Base-by-base conservation (phyloP, 2,329 filamentous ascomycete genomes). In the Simplicillium sp. region DNA sequence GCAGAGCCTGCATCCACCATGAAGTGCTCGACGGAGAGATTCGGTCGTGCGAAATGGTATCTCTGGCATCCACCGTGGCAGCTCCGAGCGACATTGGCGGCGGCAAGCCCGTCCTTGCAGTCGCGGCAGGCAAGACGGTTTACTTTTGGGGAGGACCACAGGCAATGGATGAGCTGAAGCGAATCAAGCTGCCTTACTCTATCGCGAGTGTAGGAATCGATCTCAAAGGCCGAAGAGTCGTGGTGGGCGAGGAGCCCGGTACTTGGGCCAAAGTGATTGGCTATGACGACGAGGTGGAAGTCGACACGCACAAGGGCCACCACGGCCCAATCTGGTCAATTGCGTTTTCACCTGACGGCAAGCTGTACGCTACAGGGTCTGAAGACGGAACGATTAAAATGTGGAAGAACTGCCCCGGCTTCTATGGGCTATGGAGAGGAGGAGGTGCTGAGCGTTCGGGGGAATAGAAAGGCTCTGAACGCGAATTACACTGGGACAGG, bases 381-480 rank as follows among this genome's bases (percentile, higher is more conserved):
- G 92, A 98, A 59, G 92, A 98, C 54, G 92, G 92, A 33, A 98
- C 92, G 0, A 94, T 98, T 61, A 98, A 98, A 66, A 71, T 98
- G 69, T 82, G 78, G 78, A 82, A 82, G 65, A 82, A 82, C 48
- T 82, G 77, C 44, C 74, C 79, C 6, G 78, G 77, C 1, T 73
- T 70, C 44, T 82, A 80, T 43, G 78, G 78, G 2, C 67, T 82
- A 31, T 82, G 78, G 78, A 68, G 71, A 32, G 73, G 73, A 38
- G 67, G 66, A 13, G 68, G 68, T n/a, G 57, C 55, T 8, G 56
- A 62, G 40, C 56, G 54, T 40, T 47, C 55, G 44, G 54, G 53
- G 40, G 61, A 65, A 53, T 65, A 65, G 61, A 56, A 37, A 49
- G 48, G 55, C 40, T 44, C 44, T 34, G 42, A 25, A 25, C 20